Base-by-base conservation (phyloP, 257 asterid genomes). In the Plantago major region DNA sequence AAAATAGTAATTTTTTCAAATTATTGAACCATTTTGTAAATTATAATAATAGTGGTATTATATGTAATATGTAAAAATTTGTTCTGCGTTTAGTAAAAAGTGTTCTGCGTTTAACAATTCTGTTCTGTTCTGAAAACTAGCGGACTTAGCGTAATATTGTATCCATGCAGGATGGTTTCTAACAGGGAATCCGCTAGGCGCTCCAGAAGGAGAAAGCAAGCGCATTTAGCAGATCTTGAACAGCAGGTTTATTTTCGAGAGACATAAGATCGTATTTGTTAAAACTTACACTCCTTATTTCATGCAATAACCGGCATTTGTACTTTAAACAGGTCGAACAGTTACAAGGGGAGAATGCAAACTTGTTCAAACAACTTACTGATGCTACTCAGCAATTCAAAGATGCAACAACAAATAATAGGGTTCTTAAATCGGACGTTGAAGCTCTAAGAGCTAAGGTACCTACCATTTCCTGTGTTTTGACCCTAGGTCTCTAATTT, bases 381-480 rank as follows among this genome's bases (percentile, higher is more conserved):
- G 84, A 76, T 68, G 95, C 93, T 47, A 58, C 81, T 18, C 97
- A 84, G 40, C 88, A 79, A 48, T 88, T 79, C 66, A 89, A 84
- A 73, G 97, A 86, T 33, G 69, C 98, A 12, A 76, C 81, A 1
- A 92, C 95, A 0, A 89, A 92, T 68, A 84, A 92, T 60, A 80
- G 97, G 49, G 97, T 92, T 67, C 90, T 92, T 51, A 81, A 87
- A 70, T 86, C 97, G 1, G 90, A 89, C 11, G 98, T 92, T 7
- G 97, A 89, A 78, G 98, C 95, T 48, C 82, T 92, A 47, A 76
- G 98, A 79, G 98, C 98, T 70, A 88, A 92, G 90, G 98, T 90
- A 71, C 37, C n/a, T 19, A 22, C n/a, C 1, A 18, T 61, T 51
- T 51, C 10, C 14, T 40, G 4, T 33, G 40, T 33, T 33, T 33